phyloP scores from a whole-genome alignment of 2,329 filamentous ascomycete genomes.

The Botrytis squamosa region DNA sequence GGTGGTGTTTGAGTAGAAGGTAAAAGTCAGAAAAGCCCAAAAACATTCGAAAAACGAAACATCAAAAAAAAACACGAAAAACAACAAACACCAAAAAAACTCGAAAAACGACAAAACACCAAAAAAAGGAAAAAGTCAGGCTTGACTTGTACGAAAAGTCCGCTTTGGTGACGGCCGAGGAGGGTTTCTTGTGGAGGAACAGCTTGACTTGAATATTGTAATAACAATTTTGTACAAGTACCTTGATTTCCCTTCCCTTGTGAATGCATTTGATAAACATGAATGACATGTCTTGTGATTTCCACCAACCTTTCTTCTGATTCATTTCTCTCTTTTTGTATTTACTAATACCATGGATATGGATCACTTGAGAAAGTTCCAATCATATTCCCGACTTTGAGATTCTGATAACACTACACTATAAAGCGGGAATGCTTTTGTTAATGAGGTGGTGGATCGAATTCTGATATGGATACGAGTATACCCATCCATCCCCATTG shows the following conservation, averaged over 20 bases:
- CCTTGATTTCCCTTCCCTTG: neutral
- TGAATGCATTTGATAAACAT: neutral
- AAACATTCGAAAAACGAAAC: neutral
- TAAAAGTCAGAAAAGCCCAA: neutral
- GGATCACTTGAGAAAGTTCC: neutral
- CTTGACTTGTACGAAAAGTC: neutral
- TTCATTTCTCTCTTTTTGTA: neutral
- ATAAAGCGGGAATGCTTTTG: no score
- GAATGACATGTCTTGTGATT: neutral
- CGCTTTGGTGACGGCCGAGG: neutral
- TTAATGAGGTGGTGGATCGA: neutral
- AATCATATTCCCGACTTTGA: neutral
- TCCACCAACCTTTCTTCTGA: no score
- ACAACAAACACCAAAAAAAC: neutral
- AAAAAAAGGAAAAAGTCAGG: neutral
- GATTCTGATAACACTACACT: fast-evolving
- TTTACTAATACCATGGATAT: neutral
- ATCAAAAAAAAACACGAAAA: neutral
- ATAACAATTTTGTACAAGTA: neutral
- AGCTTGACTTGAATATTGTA: neutral
- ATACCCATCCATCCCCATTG: neutral
- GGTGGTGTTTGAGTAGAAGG: neutral
- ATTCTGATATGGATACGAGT: neutral
- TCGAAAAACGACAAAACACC: neutral
- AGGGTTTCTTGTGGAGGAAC: neutral